Evolutionary conservation across 2,329 filamentous ascomycete genomes (phyloP).

Genomic region (Sarocladium oryzae): DNA sequence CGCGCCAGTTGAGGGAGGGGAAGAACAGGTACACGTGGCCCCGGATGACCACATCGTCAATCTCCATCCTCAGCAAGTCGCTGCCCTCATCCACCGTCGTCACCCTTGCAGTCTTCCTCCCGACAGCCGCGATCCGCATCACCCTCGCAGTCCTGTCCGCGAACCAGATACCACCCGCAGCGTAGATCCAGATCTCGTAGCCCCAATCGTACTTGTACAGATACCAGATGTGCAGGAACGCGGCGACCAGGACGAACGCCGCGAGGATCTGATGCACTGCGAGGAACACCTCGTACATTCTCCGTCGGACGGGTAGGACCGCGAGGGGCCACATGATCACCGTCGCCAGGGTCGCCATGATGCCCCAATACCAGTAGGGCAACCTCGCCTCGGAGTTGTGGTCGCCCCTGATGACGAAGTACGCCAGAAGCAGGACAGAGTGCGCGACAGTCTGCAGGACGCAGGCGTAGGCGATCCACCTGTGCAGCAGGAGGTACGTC

Average conservation of each 20-base stretch:
- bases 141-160: conserved; percentile 23
- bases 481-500: conserved; percentile 30
- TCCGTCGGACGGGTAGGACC: conserved; percentile 21
- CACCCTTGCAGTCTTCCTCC: conserved; percentile 18
- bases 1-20: conserved; percentile 25
- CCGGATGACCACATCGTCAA: conserved; percentile 17
- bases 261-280: conserved; percentile 25
- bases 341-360: conserved; percentile 23
- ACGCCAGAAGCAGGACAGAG: conserved; percentile 23
- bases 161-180: conserved; percentile 25
- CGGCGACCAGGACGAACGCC: conserved; percentile 25
- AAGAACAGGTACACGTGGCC: conserved; percentile 30
- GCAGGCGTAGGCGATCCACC: conserved; percentile 53
- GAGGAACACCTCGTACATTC: conserved; percentile 28
- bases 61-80: conserved; percentile 26
- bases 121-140: conserved; percentile 17
- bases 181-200: conserved; percentile 30
- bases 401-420: conserved; percentile 19
- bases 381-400: conserved; percentile 19
- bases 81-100: conserved; percentile 16
- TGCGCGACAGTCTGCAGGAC: conserved; percentile 69
- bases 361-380: conserved; percentile 28
- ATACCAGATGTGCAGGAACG: conserved; percentile 31
- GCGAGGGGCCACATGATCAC: conserved; percentile 20
- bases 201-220: conserved; percentile 27